Base-by-base conservation (phyloP, 1,139 yeast species). In the Zygosaccharomyces pseudobailii region DNA sequence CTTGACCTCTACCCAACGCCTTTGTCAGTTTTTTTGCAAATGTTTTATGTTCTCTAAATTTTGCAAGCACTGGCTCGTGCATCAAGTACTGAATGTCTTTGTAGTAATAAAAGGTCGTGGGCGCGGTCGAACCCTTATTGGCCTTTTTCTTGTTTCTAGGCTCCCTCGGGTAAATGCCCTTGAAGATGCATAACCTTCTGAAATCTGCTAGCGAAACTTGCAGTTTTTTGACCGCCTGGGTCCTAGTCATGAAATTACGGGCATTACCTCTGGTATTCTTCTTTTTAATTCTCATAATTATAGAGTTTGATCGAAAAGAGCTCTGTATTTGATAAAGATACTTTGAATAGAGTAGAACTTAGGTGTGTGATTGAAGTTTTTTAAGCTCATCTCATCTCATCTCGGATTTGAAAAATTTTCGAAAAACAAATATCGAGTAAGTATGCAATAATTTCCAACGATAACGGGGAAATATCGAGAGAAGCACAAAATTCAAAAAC, bases 171-270 rank as follows among this genome's bases (percentile, higher is more conserved):
- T 84, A 85, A 53, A 85, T 84, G 42, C 99, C 99, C 68, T 92
- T 92, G 78, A 92, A 88, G 66, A 92, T 92, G 77, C 98, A 92
- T 63, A 92, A 78, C 65, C 97, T 80, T 72, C 98, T 86, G 79
- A 92, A 92, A 71, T 92, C 98, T n/a, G 97, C 97, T 51, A 94
- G 76, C 2, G 97, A 86, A 40, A 94, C 86, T 70, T 92, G 98
- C 54, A 92, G 75, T 67, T 84, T 88, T 69, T 86, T 84, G 50
- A 92, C 87, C 4, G 99, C 99, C 69, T 88, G 96, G 1, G 97
- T 85, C 71, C 99, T 80, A 50, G 97, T 90, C 65, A 92, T 79
- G 72, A 84, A 92, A 71, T 88, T 87, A 71, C 84, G 86, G 53
- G 96, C 96, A 59, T 88, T 90, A 68, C 98, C 97, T 49, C 84